phyloP scores from a whole-genome alignment of 768 basidiomycete genomes.

The Russula brevipes region DNA sequence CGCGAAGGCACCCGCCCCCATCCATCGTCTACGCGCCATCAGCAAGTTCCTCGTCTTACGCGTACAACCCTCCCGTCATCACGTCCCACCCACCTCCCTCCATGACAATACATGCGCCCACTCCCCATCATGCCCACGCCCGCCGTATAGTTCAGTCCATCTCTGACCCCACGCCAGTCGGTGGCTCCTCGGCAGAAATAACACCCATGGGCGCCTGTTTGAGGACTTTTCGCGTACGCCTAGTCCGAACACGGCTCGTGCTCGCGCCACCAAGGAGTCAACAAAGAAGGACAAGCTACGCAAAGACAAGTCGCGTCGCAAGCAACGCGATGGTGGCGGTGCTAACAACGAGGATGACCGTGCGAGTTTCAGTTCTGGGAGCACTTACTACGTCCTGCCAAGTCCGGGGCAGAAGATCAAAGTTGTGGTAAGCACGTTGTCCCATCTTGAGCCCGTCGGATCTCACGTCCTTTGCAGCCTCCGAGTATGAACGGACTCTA shows the following conservation, averaged over 20 bases:
- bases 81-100: constrained; percentile 6
- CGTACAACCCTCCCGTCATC: constrained; percentile 22
- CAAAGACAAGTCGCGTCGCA: constrained; percentile 6
- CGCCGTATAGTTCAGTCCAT: constrained; percentile 19
- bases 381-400: constrained; percentile 73
- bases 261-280: constrained; percentile 4
- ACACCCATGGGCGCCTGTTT: constrained; percentile 14
- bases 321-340: neutral
- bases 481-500: constrained; percentile 17
- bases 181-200: constrained; percentile 14
- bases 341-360: constrained; percentile 35
- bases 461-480: constrained; percentile 1
- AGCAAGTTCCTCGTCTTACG: constrained; percentile 17
- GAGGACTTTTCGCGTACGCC: constrained; percentile 24
- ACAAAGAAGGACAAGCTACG: constrained; percentile 9
- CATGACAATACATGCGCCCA: neutral
- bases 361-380: constrained; percentile 52
- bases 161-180: constrained; percentile 24
- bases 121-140: constrained; percentile 5
- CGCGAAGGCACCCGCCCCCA: constrained; percentile 14
- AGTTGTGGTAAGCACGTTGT: constrained; percentile 52
- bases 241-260: constrained; percentile 10
- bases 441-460: neutral
- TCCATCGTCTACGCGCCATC: constrained; percentile 24
- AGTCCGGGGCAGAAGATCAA: constrained; percentile 69